A percentile compares a stretch with the other conserved stretches of the same genome.
Conservation (phyloP, 1,139 yeast genomes). For the Wickerhamomyces sp. region DNA sequence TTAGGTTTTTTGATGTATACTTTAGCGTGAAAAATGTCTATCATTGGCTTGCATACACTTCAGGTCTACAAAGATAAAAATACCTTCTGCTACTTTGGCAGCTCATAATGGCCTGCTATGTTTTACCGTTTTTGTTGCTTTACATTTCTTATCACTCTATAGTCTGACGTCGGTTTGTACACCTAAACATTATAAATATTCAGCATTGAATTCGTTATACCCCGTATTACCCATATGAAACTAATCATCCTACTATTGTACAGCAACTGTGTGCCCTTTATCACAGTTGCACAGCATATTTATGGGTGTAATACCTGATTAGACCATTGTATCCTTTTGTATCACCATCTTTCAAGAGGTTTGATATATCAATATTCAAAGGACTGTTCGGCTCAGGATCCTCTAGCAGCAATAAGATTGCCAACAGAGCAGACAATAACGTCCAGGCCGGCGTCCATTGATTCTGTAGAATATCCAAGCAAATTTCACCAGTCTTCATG, state of each 20-base stretch:
- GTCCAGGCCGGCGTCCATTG: conserved; percentile 94
- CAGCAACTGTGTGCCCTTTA: not conserved
- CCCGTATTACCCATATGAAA: too few species aligned
- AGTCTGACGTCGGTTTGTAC: too few species aligned
- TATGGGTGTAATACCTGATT: conserved; percentile 57
- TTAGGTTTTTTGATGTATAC: not conserved
- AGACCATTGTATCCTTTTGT: conserved; percentile 51
- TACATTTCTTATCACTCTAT: too few species aligned
- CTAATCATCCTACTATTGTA: too few species aligned
- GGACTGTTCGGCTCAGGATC: conserved; percentile 89
- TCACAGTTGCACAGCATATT: conserved; percentile 23
- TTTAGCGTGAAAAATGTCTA: too few species aligned
- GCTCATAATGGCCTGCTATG: too few species aligned
- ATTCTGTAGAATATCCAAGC: conserved; percentile 68
- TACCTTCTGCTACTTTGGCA: too few species aligned
- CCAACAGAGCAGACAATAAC: conserved; percentile 60
- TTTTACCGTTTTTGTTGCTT: too few species aligned
- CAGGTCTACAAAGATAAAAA: too few species aligned
- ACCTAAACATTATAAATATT: too few species aligned
- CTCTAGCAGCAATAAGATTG: conserved; percentile 61
- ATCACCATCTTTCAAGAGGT: conserved; percentile 58
- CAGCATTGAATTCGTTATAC: too few species aligned
- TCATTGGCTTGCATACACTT: too few species aligned
- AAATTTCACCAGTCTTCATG: conserved; percentile 65
- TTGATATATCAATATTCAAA: conserved; percentile 81